Base-by-base conservation (phyloP, 2,329 filamentous ascomycete genomes). In the Nigrospora sphaerica region DNA sequence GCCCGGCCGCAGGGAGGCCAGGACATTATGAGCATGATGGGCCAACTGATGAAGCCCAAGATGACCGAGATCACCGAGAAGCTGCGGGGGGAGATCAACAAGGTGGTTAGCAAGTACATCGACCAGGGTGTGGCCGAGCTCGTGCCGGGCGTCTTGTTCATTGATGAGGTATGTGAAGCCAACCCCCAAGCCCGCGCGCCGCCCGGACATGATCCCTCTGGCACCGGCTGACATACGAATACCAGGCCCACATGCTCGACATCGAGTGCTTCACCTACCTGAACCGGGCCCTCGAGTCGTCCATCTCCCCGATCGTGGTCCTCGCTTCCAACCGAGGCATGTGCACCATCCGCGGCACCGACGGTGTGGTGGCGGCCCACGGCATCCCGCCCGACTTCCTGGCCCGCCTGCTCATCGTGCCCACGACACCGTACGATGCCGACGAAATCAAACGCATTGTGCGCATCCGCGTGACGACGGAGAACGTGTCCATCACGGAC, bases 11-110 rank as follows among this genome's bases (percentile, higher is more conserved):
- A 97, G 72, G 93, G 93, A 45, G 93, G 93, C 39, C 93, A 98
- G 74, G 93, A 98, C 67, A 95, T 98, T 55, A 97, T 98, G 91
- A 96, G 91, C 73, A 97, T 98, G 93, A 97, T 98, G 92, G 93
- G 93, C 59, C 93, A 98, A 70, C 73, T 98, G 62, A 96, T 97
- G 90, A 97, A 97, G 78, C 93, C 93, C 51, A 95, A 95, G 75
- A 96, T 96, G 83, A 98, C 93, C 6, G 93, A 98, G 67, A 97
- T 98, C 62, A 98, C 93, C 31, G 93, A 98, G 70, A 98, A 98
- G 74, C 74, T 98, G 61, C 82, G 93, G 50, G 75, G 81, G 46
- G 93, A 98, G 72, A 97, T 98, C 73, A 96, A 98, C 80, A 97
- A 97, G 73, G 92, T 98, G 31, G 93, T 98, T 56, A 95, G 90